Conservation (phyloP, 2,329 filamentous ascomycete genomes). For the Fonsecaea multimorphosa region DNA sequence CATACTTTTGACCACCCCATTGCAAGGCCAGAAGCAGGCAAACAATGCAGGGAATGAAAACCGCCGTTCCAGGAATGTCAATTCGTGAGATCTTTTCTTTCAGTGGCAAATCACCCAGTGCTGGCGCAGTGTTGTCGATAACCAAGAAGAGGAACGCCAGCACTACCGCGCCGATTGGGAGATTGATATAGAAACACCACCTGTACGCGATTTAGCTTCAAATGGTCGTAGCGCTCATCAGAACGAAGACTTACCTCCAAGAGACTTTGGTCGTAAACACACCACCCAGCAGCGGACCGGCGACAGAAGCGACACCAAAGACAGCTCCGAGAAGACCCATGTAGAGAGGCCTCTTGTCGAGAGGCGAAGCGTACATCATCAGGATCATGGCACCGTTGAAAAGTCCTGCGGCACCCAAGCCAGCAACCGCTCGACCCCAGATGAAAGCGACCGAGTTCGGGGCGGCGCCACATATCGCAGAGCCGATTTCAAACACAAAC, state of each 20-base stretch:
- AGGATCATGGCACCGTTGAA: constrained; percentile 47
- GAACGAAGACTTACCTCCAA: constrained; percentile 34
- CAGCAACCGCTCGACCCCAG: constrained; percentile 51
- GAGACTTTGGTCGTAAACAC: constrained; percentile 47
- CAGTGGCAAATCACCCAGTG: constrained; percentile 37
- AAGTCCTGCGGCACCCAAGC: constrained; percentile 48
- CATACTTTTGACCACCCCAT: constrained; percentile 52
- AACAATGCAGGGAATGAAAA: constrained; percentile 46
- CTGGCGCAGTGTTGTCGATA: constrained; percentile 29
- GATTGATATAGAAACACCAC: constrained; percentile 41
- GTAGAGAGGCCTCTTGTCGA: constrained; percentile 40
- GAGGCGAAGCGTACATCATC: constrained; percentile 40
- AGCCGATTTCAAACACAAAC: constrained; percentile 52
- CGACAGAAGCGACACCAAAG: constrained; percentile 46
- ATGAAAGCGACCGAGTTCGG: constrained; percentile 50
- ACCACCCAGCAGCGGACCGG: constrained; percentile 53
- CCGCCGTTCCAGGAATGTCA: constrained; percentile 46
- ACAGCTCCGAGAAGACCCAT: constrained; percentile 38
- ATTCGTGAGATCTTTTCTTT: constrained; percentile 18
- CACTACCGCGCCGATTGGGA: constrained; percentile 46
- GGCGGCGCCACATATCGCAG: constrained; percentile 48
- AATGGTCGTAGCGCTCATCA: not conserved
- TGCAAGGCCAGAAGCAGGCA: constrained; percentile 49
- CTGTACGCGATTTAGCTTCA: not conserved
- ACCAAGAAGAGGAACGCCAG: constrained; percentile 36